A percentile compares a stretch with the other conserved stretches of the same genome.
These are phyloP conservation scores for Chionographis japonica DNA, from an alignment of 106 monocot species.

Conservation along the genomic window DNA sequence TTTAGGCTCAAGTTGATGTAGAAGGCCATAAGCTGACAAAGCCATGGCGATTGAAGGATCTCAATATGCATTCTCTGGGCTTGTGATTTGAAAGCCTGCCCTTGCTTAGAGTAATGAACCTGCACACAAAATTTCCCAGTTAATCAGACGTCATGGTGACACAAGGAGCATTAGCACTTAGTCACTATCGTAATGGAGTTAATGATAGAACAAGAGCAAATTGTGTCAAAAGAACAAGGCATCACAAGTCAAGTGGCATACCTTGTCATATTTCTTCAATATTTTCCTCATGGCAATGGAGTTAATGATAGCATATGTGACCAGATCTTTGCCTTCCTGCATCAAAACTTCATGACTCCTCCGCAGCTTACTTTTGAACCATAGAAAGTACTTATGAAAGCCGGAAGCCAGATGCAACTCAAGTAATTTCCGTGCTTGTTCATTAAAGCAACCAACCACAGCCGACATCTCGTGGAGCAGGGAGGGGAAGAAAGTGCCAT, in stretches of 20 bases:
- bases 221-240: background rate
- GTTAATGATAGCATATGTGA: slow-evolving; percentile 84
- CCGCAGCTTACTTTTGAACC: slow-evolving; percentile 28
- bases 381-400: slow-evolving; percentile 44
- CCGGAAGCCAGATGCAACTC: slow-evolving; percentile 71
- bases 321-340: slow-evolving; percentile 71
- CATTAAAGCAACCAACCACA: slow-evolving; percentile 71
- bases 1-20: slow-evolving; percentile 59
- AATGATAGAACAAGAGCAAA: too few species aligned
- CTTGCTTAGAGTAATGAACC: slow-evolving; percentile 88
- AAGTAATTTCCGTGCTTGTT: slow-evolving; percentile 57
- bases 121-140: slow-evolving; percentile 7
- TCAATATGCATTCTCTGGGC: slow-evolving; percentile 76
- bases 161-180: too few species aligned
- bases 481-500: slow-evolving; percentile 82
- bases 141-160: background rate
- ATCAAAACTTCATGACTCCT: slow-evolving; percentile 32
- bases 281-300: slow-evolving; percentile 83
- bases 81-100: slow-evolving; percentile 59
- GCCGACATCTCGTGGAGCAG: slow-evolving; percentile 74
- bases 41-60: slow-evolving; percentile 91
- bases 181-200: too few species aligned
- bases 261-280: slow-evolving; percentile 93
- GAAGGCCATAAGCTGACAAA: slow-evolving; percentile 78
- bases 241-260: slow-evolving; percentile 4